Evolutionary conservation across 805 yeast species (phyloP).

Genomic region (Lachancea kluyveri): DNA sequence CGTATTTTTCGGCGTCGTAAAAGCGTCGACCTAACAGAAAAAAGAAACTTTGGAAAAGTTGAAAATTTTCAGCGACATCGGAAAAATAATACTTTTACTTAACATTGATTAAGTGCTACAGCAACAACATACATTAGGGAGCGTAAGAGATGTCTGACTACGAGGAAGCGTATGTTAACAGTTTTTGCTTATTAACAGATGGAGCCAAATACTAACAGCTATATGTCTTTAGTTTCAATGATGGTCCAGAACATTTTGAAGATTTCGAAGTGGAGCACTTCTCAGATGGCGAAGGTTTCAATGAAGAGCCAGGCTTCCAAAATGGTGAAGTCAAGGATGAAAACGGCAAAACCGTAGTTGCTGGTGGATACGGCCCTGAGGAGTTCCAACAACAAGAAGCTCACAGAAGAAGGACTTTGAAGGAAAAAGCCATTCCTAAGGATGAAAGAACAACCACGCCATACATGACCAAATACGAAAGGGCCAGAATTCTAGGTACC

Average conservation of each 20-base stretch:
- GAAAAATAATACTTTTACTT: not conserved
- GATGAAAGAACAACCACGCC: constrained; percentile 94
- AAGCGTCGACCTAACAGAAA: not conserved
- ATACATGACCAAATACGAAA: constrained; percentile 97
- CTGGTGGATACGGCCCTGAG: constrained; percentile 61
- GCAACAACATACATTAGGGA: not conserved
- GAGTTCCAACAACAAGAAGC: constrained; percentile 30
- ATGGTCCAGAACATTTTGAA: constrained; percentile 60
- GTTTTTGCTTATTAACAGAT: not conserved
- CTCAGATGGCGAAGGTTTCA: constrained; percentile 60
- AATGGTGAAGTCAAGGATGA: constrained; percentile 35
- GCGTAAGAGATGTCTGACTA: constrained; percentile 50
- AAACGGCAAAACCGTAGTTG: constrained; percentile 68
- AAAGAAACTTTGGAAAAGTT: no score
- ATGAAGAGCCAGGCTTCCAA: constrained; percentile 30
- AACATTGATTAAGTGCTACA: not conserved
- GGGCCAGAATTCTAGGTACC: constrained; percentile 96
- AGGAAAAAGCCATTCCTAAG: constrained; percentile 81
- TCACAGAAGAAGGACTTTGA: constrained; percentile 54
- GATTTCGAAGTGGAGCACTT: constrained; percentile 84
- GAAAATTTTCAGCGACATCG: constrained; percentile 1
- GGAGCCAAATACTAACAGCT: constrained; percentile 1
- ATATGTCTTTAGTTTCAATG: constrained; percentile 45
- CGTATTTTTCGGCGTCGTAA: not conserved
- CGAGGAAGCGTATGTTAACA: constrained; percentile 40